phyloP scores from a whole-genome alignment of 2,329 filamentous ascomycete species.

The Apiospora pterosperma region DNA sequence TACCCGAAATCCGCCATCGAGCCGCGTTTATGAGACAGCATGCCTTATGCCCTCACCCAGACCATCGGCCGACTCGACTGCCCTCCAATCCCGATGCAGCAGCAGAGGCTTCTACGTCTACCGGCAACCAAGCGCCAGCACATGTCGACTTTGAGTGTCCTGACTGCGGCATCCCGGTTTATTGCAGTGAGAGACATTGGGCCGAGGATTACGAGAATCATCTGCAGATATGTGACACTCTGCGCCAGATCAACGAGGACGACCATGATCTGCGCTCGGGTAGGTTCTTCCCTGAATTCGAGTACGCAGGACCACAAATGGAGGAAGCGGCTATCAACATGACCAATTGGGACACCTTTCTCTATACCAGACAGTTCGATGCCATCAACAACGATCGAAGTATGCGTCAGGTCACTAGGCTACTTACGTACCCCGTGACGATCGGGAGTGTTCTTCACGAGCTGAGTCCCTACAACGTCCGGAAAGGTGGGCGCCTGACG shows the following conservation, averaged over 20 bases:
- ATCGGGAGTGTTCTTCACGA: constrained; percentile 91
- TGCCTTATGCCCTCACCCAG: constrained; percentile 88
- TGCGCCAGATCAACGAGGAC: constrained; percentile 94
- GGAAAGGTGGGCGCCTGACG: constrained; percentile 72
- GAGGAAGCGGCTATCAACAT: constrained; percentile 94
- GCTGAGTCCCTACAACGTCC: constrained; percentile 85
- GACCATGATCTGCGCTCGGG: constrained; percentile 93
- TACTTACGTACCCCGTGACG: constrained; percentile 91
- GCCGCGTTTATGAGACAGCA: constrained; percentile 91
- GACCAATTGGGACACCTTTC: constrained; percentile 97
- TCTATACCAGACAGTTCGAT: constrained; percentile 88
- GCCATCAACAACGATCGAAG: constrained; percentile 88
- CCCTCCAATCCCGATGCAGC: constrained; percentile 64
- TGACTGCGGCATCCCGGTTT: constrained; percentile 90
- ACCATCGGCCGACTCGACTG: constrained; percentile 72
- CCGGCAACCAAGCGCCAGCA: constrained; percentile 41
- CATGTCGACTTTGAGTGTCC: constrained; percentile 94
- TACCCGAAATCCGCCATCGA: constrained; percentile 80
- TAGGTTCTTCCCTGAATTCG: constrained; percentile 88
- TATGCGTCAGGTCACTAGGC: constrained; percentile 87
- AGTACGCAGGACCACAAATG: constrained; percentile 84
- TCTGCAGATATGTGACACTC: constrained; percentile 84
- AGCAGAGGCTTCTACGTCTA: constrained; percentile 47
- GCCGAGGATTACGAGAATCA: constrained; percentile 93
- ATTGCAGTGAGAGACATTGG: constrained; percentile 94